Conservation (phyloP, 2,329 filamentous ascomycete genomes). For the Hyphodiscus sp. region DNA sequence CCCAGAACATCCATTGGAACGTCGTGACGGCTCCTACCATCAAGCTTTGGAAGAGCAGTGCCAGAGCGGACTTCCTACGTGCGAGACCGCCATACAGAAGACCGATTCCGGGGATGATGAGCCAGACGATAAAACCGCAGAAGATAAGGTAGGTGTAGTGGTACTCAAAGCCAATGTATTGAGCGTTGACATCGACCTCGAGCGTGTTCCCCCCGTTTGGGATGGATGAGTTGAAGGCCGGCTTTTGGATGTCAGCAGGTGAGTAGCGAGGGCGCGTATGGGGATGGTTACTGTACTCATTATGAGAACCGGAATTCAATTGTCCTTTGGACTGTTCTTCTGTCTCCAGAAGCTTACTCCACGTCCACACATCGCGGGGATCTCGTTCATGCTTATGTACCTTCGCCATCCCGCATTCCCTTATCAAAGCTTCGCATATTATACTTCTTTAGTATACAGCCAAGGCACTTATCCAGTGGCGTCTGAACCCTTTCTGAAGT, state of each 20-base stretch:
- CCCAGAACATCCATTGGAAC: constrained; percentile 59
- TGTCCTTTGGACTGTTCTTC: background rate
- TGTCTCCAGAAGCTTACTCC: background rate
- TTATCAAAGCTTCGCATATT: background rate
- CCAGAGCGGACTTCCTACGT: constrained; percentile 53
- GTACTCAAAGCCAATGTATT: constrained; percentile 52
- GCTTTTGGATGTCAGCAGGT: constrained; percentile 13
- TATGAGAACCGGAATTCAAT: background rate
- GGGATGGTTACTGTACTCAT: constrained; percentile 15
- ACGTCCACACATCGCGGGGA: background rate
- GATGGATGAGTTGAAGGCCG: constrained; percentile 22
- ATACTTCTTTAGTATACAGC: background rate
- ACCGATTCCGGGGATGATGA: constrained; percentile 62
- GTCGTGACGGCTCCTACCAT: constrained; percentile 48
- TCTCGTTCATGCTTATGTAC: background rate
- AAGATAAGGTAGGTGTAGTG: constrained; percentile 55
- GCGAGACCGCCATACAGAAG: constrained; percentile 59
- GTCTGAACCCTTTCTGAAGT: background rate
- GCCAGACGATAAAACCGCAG: constrained; percentile 55
- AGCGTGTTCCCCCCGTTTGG: constrained; percentile 50
- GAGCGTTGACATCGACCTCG: constrained; percentile 43
- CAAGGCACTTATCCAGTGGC: background rate
- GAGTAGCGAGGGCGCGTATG: background rate
- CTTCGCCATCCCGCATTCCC: background rate
- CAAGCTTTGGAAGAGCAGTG: constrained; percentile 56